These are phyloP conservation scores for Gyromitra esculenta DNA, from an alignment of 2,329 filamentous ascomycete species.

Conservation along the genomic window DNA sequence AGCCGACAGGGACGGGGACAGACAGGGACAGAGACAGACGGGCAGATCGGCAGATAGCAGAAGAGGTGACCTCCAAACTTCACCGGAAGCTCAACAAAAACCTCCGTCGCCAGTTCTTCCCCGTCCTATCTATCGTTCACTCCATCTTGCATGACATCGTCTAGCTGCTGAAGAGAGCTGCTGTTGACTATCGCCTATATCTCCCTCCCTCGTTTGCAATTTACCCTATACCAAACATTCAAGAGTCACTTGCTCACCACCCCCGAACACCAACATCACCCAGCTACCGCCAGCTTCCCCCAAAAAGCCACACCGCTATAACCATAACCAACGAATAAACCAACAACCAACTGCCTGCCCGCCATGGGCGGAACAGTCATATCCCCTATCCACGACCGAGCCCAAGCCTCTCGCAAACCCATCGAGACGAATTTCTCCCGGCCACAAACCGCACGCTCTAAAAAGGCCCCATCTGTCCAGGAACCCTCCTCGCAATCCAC, in stretches of 20 bases:
- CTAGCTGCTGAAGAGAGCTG: background rate
- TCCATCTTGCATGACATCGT: background rate
- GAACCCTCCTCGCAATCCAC: conserved; percentile 28
- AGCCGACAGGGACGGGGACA: background rate
- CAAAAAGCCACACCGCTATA: background rate
- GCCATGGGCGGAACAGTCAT: conserved; percentile 33
- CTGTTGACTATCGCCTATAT: conserved; percentile 18
- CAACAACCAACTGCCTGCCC: background rate
- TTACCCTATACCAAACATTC: conserved; percentile 2
- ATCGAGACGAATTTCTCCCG: conserved; percentile 41
- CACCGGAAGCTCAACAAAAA: background rate
- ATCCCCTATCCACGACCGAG: conserved; percentile 9
- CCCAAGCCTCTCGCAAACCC: conserved; percentile 12
- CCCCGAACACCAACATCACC: conserved; percentile 12
- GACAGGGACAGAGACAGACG: background rate
- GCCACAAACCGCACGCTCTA: conserved; percentile 41
- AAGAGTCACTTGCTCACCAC: background rate
- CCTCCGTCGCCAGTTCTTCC: background rate
- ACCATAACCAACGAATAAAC: background rate
- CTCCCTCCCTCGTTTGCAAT: background rate
- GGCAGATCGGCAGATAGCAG: background rate
- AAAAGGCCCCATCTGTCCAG: conserved; percentile 9
- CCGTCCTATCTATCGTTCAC: background rate
- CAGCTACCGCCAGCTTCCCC: background rate
- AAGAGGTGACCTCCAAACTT: background rate